Conservation (phyloP, 169 alveolate species). For the Eimeria praecox region DNA sequence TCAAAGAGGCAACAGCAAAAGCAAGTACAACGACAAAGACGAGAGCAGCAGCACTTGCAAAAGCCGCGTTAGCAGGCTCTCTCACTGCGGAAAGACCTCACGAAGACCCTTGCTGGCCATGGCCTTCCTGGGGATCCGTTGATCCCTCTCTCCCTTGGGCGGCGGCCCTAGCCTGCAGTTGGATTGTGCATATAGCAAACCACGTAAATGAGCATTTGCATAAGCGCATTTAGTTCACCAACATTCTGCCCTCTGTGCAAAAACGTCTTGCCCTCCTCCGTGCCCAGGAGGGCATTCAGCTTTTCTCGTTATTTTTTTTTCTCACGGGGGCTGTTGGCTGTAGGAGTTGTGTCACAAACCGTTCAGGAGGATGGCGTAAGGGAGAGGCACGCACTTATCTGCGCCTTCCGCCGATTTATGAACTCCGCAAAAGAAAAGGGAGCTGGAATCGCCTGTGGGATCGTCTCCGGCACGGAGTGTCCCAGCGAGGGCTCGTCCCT, state of each 20-base stretch:
- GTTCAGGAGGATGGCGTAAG: slow-evolving; percentile 57
- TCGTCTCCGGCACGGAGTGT: not conserved
- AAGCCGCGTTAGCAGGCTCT: not conserved
- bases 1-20: not conserved
- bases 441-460: not conserved
- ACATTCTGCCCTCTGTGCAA: not conserved
- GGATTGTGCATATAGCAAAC: slow-evolving; percentile 59
- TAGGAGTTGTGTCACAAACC: not conserved
- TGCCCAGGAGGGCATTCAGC: not conserved
- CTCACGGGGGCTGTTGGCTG: not conserved
- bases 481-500: slow-evolving; percentile 27
- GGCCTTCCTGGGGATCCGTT: not conserved
- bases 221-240: not conserved
- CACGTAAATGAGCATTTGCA: not conserved
- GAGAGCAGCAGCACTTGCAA: slow-evolving; percentile 5
- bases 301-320: not conserved
- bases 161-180: slow-evolving; percentile 50
- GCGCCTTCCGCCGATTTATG: slow-evolving; percentile 58
- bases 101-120: not conserved
- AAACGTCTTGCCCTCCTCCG: not conserved
- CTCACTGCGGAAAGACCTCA: not conserved
- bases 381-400: slow-evolving; percentile 48
- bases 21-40: not conserved
- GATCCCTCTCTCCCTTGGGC: slow-evolving; percentile 52
- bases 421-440: slow-evolving; percentile 8